phyloP scores from a whole-genome alignment of 2,329 filamentous ascomycete genomes.

The Penicillium griseofulvum region DNA sequence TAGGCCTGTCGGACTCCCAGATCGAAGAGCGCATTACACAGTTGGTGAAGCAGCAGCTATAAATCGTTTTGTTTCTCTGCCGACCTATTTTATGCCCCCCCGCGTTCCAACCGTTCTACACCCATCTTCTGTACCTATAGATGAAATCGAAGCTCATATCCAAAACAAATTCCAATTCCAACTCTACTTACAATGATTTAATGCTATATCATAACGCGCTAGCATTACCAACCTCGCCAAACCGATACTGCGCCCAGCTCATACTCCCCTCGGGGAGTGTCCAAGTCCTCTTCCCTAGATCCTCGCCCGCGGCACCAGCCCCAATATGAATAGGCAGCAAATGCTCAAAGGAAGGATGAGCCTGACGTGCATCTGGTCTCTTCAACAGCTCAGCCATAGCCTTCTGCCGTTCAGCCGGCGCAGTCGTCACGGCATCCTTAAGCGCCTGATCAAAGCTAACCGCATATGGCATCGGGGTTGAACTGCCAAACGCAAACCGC shows the following conservation, averaged over 20 bases:
- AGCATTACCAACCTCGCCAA: constrained; percentile 39
- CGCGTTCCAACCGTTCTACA: constrained; percentile 26
- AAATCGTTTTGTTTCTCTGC: constrained; percentile 16
- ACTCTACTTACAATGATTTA: not conserved
- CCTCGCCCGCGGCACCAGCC: constrained; percentile 54
- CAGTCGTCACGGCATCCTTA: constrained; percentile 59
- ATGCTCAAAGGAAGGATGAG: constrained; percentile 65
- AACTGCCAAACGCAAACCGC: constrained; percentile 46
- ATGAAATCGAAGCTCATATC: constrained; percentile 32
- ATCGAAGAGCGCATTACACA: constrained; percentile 67
- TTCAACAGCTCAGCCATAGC: constrained; percentile 49
- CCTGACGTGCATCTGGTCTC: constrained; percentile 55
- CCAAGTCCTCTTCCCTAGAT: constrained; percentile 48
- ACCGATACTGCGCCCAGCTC: constrained; percentile 57
- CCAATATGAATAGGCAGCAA: constrained; percentile 59
- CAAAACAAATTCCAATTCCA: constrained; percentile 10
- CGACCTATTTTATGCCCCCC: constrained; percentile 26
- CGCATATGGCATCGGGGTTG: constrained; percentile 55
- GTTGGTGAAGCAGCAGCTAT: constrained; percentile 56
- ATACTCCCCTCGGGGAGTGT: constrained; percentile 52
- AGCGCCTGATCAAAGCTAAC: constrained; percentile 66
- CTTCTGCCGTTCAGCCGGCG: constrained; percentile 43
- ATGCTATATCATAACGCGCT: constrained; percentile 4
- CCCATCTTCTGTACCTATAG: constrained; percentile 38
- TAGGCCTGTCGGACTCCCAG: constrained; percentile 66